phyloP scores from a whole-genome alignment of 2,329 filamentous ascomycete genomes.

The Scortechinia acanthostroma region DNA sequence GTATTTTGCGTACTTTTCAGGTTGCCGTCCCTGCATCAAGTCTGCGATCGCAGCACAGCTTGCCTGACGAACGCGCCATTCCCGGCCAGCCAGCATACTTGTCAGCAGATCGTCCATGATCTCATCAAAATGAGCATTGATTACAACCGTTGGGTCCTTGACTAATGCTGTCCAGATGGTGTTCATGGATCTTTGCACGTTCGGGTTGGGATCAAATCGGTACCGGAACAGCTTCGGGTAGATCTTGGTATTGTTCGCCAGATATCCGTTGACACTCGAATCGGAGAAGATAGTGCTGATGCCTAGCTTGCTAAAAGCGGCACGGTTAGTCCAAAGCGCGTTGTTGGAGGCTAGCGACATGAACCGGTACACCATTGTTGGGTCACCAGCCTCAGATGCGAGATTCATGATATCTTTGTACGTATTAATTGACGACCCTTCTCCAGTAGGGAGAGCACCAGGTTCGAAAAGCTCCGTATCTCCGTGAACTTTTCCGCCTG shows the following conservation, averaged over 20 bases:
- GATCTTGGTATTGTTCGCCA: slow-evolving; percentile 63
- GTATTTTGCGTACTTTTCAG: slow-evolving; percentile 73
- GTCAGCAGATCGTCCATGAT: slow-evolving; percentile 83
- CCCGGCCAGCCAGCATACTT: slow-evolving; percentile 72
- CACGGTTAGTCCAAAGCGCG: slow-evolving; percentile 93
- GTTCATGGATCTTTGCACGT: slow-evolving; percentile 91
- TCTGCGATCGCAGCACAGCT: slow-evolving; percentile 86
- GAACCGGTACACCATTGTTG: slow-evolving; percentile 93
- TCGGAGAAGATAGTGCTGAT: slow-evolving; percentile 87
- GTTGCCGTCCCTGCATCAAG: slow-evolving; percentile 73
- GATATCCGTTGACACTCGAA: slow-evolving; percentile 52
- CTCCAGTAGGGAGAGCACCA: slow-evolving; percentile 80
- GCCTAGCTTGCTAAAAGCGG: slow-evolving; percentile 89
- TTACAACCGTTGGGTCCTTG: slow-evolving; percentile 71
- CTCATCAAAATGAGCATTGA: slow-evolving; percentile 76
- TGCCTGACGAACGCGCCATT: slow-evolving; percentile 89
- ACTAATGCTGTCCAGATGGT: slow-evolving; percentile 97
- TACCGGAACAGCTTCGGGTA: slow-evolving; percentile 94
- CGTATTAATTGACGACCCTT: slow-evolving; percentile 82
- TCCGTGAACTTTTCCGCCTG: slow-evolving; percentile 61
- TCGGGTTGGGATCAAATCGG: slow-evolving; percentile 87
- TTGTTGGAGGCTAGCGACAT: slow-evolving; percentile 96
- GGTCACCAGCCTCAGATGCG: slow-evolving; percentile 93
- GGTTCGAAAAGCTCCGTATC: slow-evolving; percentile 92
- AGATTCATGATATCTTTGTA: slow-evolving; percentile 96